Base-by-base conservation (phyloP, 805 yeast species). In the Grigorovia humatica region DNA sequence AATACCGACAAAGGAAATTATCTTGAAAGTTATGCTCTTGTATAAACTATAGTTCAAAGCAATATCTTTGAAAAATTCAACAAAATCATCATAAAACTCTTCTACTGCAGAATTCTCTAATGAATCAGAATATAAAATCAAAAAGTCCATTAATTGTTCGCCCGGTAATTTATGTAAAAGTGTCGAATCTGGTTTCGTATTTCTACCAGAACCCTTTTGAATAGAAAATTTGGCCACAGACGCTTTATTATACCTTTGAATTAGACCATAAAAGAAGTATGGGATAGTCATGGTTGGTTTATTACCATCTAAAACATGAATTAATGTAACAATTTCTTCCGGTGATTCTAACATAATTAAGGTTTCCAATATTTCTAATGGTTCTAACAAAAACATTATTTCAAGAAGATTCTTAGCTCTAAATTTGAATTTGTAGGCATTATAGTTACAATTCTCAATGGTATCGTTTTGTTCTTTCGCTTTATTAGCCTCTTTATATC, bases 221-320 rank as follows among this genome's bases (percentile, higher is more conserved):
- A 50, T 48, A 8, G 66, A 60, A 43, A 66, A 62, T 44, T 59
- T 60, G 0, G 55, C 47, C 13, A 55, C 50, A 5, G 60, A 49
- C 43, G 44, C 56, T 19, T 53, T 56, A 43, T 66, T 63, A 48
- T 60, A 61, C 41, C 70, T 60, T 42, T 51, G 44, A 8, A 65
- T 57, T 13, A 65, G 50, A 18, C 68, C 60, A 40, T 78, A 74
- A 57, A 87, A 72, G 4, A 89, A 69, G 57, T 78, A 76, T 0
- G 95, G 90, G 13, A 88, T 70, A 0, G 95, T 85, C 5, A 79
- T 59, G 52, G 81, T 85, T 0, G 95, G 85, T 56, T 86, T 79
- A 8, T 95, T 85, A 0, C 93, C 91, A 67, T 90, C 96, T 48
- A 90, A 69, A 2, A 85, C 82, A 63, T 86, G 88, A 12, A 80